Base-by-base conservation (phyloP, 2,329 filamentous ascomycete genomes). In the Microsporum canis region DNA sequence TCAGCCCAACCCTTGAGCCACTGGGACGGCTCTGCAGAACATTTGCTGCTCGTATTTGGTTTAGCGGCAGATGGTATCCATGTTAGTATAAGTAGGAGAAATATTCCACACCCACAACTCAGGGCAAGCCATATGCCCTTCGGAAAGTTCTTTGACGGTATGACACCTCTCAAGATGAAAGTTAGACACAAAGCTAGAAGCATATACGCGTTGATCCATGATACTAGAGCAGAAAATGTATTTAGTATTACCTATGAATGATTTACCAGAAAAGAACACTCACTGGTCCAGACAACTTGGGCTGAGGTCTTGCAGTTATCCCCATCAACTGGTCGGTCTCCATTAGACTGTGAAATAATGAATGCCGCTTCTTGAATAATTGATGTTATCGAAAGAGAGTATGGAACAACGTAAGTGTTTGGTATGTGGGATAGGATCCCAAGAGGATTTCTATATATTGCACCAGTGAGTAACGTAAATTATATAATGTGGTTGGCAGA, bases 211-310 rank as follows among this genome's bases (percentile, higher is more conserved):
- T 68, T 63, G 47, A 68, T 63, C 68, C 68, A 70, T 5, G 66
- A 41, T 38, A 65, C 68, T 70, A 45, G 47, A n/a, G n/a, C n/a
- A n/a, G n/a, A 1, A 29, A 10, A 14, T 3, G 45, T 23, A 14
- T 5, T 57, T n/a, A 57, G 55, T 17, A 33, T 3, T 57, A 23
- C 17, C n/a, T 17, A n/a, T 2, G 29, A 17, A 39, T 27, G 2
- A 38, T 41, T n/a, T 34, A n/a, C 14, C 38, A 27, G 2, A 7
- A 29, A 36, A 3, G n/a, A 17, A 23, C 34, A 63, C 56, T 57
- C 62, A 68, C 68, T 61, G 57, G 65, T 65, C 63, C 68, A 69
- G 10, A 67, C 62, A 58, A 69, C 60, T 56, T 69, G 66, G 41
- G 65, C 65, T 33, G 61, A 61, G n/a, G 51, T 45, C 8, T 56